Base-by-base conservation (phyloP, 1,139 yeast genomes). In the Taphrina flavorubra region DNA sequence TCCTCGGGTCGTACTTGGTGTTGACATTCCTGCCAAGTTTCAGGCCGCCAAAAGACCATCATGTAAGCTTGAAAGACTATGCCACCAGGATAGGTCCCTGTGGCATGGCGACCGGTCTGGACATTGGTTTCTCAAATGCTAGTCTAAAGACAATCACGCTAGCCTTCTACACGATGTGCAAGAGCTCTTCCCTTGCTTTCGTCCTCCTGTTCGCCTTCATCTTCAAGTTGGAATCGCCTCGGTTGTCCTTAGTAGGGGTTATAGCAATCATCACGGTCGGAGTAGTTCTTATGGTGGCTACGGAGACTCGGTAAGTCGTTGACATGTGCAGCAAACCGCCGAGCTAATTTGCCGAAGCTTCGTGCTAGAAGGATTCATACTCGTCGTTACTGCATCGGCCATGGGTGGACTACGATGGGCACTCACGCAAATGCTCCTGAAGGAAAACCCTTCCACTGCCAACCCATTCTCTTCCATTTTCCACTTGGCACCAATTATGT, bases 391-490 rank as follows among this genome's bases (percentile, higher is more conserved):
- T 1, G 94, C 97, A 4, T 86, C 96, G 4, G 83, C 89, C 76
- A 84, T 91, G 79, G 88, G 96, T 31, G 99, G 99, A 0, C 80
- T 94, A 67, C 83, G 99, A 73, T 94, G 99, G 99, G 92, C 97
- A 0, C 85, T 92, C 73, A 92, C 98, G 2, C 98, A 94, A 77
- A 78, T 94, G 39, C 82, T 92, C 18, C 80, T 94, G 69, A 87
- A 86, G 73, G 83, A 82, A 69, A 86, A 87, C 74, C 81, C 81
- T 37, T 81, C 84, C 73, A 86, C 87, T 31, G 79, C 81, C 67
- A 91, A 92, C 75, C 96, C 98, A 2, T 85, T 94, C 39, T 82
- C 88, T 59, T 91, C 98, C 3, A 91, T 94, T 62, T 83, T 89
- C 75, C 90, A 89, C 74, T 79, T 94, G 31, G 85, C 97, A 0